Evolutionary conservation across 805 yeast genomes (phyloP).

Genomic region (Candida arabinofermentans): DNA sequence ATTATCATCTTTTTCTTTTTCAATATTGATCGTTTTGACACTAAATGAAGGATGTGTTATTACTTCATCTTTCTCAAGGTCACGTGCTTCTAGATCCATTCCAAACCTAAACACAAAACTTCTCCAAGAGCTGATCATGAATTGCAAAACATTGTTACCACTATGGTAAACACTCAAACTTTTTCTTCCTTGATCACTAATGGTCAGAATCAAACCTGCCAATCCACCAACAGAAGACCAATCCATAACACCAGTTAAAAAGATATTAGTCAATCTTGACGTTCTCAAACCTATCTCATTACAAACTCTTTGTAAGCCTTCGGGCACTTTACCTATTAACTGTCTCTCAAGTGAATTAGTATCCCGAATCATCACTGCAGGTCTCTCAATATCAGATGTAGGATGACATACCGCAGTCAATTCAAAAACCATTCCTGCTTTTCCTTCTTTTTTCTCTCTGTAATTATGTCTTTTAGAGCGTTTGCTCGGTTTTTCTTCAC

Average conservation of each 20-base stretch:
- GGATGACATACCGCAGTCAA: slow-evolving; percentile 55
- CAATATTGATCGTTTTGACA: slow-evolving; percentile 21
- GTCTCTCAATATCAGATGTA: slow-evolving; percentile 55
- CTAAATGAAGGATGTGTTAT: slow-evolving; percentile 8
- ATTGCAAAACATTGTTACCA: slow-evolving; percentile 39
- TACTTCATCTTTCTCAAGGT: slow-evolving; percentile 10
- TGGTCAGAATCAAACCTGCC: slow-evolving; percentile 82
- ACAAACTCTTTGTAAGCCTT: slow-evolving; percentile 78
- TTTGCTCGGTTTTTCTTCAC: too few relatives aligned
- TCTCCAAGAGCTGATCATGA: slow-evolving; percentile 77
- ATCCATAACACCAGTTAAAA: slow-evolving; percentile 69
- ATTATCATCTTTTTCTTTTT: background rate
- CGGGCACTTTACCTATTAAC: slow-evolving; percentile 76
- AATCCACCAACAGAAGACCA: slow-evolving; percentile 89
- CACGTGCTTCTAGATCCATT: slow-evolving; percentile 38
- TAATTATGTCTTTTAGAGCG: too few relatives aligned
- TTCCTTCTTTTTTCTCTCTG: background rate
- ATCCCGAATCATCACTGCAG: slow-evolving; percentile 48
- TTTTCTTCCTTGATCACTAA: slow-evolving; percentile 71
- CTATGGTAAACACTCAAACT: slow-evolving; percentile 53
- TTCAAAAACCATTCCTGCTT: slow-evolving; percentile 37
- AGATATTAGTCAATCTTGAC: slow-evolving; percentile 58
- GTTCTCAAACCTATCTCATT: slow-evolving; percentile 56
- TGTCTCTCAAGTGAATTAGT: slow-evolving; percentile 50
- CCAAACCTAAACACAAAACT: slow-evolving; percentile 81